Percentiles rank a stretch among this genome's conserved stretches.
phyloP scores from a whole-genome alignment of 768 basidiomycete species.

The Dentipellis sp. region DNA sequence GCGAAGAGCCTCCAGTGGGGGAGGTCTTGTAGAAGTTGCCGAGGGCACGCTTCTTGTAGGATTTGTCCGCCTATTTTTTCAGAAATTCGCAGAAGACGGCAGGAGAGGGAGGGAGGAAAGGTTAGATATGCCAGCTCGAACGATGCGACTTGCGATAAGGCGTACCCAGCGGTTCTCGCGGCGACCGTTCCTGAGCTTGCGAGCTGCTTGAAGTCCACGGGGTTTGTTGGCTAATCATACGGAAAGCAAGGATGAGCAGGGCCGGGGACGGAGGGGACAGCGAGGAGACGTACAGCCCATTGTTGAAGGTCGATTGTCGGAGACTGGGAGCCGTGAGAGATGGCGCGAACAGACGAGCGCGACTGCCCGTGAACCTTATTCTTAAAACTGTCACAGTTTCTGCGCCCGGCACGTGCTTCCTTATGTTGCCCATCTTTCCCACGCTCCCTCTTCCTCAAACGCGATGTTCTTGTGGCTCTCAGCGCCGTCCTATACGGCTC shows the following conservation, averaged over 20 bases:
- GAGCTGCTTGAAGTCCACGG: conserved; percentile 96
- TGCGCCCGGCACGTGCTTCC: neutral
- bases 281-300: conserved; percentile 70
- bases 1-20: conserved; percentile 97
- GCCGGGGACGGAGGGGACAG: conserved; percentile 4
- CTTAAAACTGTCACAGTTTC: conserved; percentile 32
- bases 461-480: too few relatives aligned
- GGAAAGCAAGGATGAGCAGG: conserved; percentile 4
- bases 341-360: neutral
- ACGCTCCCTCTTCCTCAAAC: neutral
- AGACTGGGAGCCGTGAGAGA: conserved; percentile 10
- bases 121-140: neutral
- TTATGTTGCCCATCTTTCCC: neutral
- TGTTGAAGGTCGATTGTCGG: conserved; percentile 43
- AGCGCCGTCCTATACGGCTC: too few relatives aligned
- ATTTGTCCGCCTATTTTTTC: conserved; percentile 80
- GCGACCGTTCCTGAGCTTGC: conserved; percentile 92
- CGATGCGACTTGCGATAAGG: neutral
- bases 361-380: conserved; percentile 1
- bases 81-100: neutral
- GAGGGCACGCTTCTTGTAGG: conserved; percentile 98
- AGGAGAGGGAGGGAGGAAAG: neutral
- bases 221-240: conserved; percentile 85
- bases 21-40: conserved; percentile 99
- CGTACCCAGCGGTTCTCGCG: conserved; percentile 95